Evolutionary conservation across 495 filamentous ascomycete species (phyloP), one percentile per base, ranked within the genome.

Genomic region (Trichoderma asperelloides): DNA sequence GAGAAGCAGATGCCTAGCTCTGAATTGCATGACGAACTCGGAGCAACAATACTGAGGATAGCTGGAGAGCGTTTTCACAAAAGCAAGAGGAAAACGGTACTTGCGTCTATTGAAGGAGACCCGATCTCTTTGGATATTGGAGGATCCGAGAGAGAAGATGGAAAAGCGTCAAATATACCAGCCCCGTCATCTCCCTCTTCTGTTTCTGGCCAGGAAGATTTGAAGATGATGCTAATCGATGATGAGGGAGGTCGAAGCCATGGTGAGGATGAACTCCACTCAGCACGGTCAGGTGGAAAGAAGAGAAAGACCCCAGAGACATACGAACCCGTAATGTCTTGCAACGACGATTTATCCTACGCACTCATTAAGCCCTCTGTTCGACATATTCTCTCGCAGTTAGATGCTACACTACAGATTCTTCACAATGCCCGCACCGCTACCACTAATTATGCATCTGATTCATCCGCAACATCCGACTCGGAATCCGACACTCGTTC

Each of bases 361-460:
- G 71, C 69, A 6, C 79, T 93, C 43, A 72, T 94, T 23, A 82
- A 84, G 12, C 90, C 91, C 0, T 80, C 85, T 2, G 77, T 87
- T 7, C 82, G 87, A 13, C 85, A 87, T 69, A 82, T 92, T 11
- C 79, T 95, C 25, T 71, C 81, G 0, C 80, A 86, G 28, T 69
- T 96, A 6, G 91, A 95, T 68, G 76, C 78, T 4, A 79, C 92
- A 0, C 81, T 96, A 3, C 78, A 78, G 21, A 82, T 85, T 2
- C 80, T 96, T 0, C 90, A 91, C 70, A 84, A 87, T 66, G 76
- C 85, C 9, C 82, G 87, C 40, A 76, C 82, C 41, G 77, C 81
- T 6, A 80, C 78, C 37, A 63, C 74, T 18, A 62, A 69, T 66
- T 65, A 77, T 30, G 70, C 71, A 33, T 77, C 76, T 1, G 72